Conservation (phyloP, 352 stramenopile genomes). For the Pythium myriotylum region DNA sequence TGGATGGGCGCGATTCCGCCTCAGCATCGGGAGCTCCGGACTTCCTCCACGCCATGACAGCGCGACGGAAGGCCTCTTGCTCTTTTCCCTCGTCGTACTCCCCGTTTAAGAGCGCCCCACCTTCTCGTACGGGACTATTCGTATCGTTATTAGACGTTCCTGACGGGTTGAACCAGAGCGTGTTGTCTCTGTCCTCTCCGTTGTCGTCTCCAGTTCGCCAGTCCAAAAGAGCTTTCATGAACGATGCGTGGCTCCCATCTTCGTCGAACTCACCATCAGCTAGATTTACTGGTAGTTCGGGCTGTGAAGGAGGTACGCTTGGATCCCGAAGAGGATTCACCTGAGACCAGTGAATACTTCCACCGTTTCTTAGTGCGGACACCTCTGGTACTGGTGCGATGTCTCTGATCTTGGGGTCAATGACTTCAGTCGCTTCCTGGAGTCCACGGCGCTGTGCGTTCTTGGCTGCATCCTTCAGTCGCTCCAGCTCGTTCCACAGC, state of each 20-base stretch:
- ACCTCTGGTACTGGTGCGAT: conserved; percentile 31
- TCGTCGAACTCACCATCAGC: conserved; percentile 79
- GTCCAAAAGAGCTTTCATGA: conserved; percentile 80
- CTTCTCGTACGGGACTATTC: conserved; percentile 4
- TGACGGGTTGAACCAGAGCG: conserved; percentile 65
- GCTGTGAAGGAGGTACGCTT: conserved; percentile 11
- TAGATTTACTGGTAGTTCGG: conserved; percentile 63
- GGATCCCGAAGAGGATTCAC: conserved; percentile 55
- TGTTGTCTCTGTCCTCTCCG: conserved; percentile 21
- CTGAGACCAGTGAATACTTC: conserved; percentile 77
- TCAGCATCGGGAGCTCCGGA: conserved; percentile 12
- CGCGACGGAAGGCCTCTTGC: conserved; percentile 62
- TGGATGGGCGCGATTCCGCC: conserved; percentile 13
- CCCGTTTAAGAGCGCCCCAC: conserved; percentile 55
- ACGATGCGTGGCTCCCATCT: conserved; percentile 70
- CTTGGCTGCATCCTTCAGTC: conserved; percentile 32
- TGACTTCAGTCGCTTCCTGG: conserved; percentile 40
- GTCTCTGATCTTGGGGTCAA: conserved; percentile 64
- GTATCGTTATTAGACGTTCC: conserved; percentile 11
- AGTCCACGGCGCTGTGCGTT: background rate
- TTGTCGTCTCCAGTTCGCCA: conserved; percentile 60
- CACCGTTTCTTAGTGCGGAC: conserved; percentile 24
- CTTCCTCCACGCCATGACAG: conserved; percentile 62
- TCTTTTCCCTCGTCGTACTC: conserved; percentile 74
- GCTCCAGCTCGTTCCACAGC: conserved; percentile 56